Evolutionary conservation across 2,329 filamentous ascomycete species (phyloP).

Genomic region (Fusarium sp.): DNA sequence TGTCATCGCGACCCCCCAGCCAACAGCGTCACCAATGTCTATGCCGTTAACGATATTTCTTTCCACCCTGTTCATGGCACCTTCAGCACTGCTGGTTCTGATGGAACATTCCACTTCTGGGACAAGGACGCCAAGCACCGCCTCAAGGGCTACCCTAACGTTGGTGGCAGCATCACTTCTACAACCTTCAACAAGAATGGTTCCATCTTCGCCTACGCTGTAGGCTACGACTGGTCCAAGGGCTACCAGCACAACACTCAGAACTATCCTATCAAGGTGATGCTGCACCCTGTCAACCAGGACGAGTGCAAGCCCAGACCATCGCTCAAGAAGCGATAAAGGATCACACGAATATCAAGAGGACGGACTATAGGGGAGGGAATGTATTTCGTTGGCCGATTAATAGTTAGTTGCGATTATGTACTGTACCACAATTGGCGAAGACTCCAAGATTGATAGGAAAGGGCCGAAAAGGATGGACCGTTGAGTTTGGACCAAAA

Average conservation of each 20-base stretch:
- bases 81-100: slow-evolving; percentile 95
- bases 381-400: slow-evolving; percentile 5
- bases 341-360: not conserved
- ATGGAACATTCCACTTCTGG: slow-evolving; percentile 98
- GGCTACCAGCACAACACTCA: slow-evolving; percentile 87
- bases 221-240: slow-evolving; percentile 99
- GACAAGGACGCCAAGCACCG: slow-evolving; percentile 92
- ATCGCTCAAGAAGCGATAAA: slow-evolving; percentile 67
- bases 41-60: slow-evolving; percentile 95
- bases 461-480: slow-evolving; percentile 10
- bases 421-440: slow-evolving; percentile 11
- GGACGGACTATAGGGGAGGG: not conserved
- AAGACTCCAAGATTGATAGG: slow-evolving; percentile 22
- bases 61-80: slow-evolving; percentile 97
- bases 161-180: slow-evolving; percentile 86
- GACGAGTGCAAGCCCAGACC: slow-evolving; percentile 72
- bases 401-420: slow-evolving; percentile 33
- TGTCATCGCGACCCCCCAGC: slow-evolving; percentile 88
- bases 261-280: slow-evolving; percentile 79
- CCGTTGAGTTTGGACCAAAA: slow-evolving; percentile 11
- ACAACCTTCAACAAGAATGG: slow-evolving; percentile 93
- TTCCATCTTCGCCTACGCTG: slow-evolving; percentile 84
- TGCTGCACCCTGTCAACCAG: slow-evolving; percentile 78
- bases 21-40: slow-evolving; percentile 85
- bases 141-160: slow-evolving; percentile 86